Evolutionary conservation across 1,284 basidiomycete species (phyloP).

Genomic region (Erythrobasidium hasegawianum): DNA sequence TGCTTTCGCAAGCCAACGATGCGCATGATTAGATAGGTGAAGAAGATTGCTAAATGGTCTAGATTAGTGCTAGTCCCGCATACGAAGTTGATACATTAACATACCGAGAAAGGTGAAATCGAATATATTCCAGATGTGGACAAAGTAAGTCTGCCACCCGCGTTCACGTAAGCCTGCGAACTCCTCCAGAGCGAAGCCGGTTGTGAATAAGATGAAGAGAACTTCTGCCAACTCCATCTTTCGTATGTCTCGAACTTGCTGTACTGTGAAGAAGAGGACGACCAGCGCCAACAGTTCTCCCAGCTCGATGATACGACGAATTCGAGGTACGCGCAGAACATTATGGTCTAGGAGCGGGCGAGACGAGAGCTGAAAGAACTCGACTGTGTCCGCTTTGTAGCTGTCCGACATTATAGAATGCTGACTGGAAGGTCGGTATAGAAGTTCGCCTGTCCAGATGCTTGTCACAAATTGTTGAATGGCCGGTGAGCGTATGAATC

Average conservation of each 20-base stretch:
- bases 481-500: constrained; percentile 40
- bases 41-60: constrained; percentile 32
- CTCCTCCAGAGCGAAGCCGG: constrained; percentile 45
- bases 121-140: constrained; percentile 31
- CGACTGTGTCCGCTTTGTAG: constrained; percentile 40
- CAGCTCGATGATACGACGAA: constrained; percentile 37
- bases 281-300: constrained; percentile 37
- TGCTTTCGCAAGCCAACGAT: constrained; percentile 26
- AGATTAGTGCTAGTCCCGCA: constrained; percentile 10
- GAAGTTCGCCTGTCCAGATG: constrained; percentile 40
- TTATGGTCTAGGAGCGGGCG: constrained; percentile 43
- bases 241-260: constrained; percentile 32
- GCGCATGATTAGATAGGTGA: constrained; percentile 37
- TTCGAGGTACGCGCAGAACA: constrained; percentile 40
- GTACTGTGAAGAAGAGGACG: constrained; percentile 39
- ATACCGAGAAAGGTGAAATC: constrained; percentile 32
- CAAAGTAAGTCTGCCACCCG: constrained; percentile 13
- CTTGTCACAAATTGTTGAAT: constrained; percentile 41
- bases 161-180: constrained; percentile 30
- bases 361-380: constrained; percentile 39
- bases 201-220: constrained; percentile 39
- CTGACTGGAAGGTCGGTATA: constrained; percentile 39
- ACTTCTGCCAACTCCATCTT: constrained; percentile 37
- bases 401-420: constrained; percentile 39
- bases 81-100: constrained; percentile 25